Conservation (phyloP, 2,329 filamentous ascomycete species). For the Aureobasidium sp. region DNA sequence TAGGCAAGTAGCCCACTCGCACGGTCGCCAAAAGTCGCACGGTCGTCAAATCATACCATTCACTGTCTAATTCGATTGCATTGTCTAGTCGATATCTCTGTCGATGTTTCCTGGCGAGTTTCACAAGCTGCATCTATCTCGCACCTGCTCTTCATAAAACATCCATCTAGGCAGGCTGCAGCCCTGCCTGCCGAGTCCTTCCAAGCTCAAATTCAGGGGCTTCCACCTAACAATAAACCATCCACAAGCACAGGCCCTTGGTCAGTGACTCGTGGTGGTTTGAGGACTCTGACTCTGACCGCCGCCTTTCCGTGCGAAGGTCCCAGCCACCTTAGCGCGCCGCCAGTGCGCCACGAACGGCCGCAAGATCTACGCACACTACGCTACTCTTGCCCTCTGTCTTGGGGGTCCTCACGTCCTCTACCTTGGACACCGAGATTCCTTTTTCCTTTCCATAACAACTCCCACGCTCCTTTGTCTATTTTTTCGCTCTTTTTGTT, state of each 20-base stretch:
- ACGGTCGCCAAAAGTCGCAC: not conserved
- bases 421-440: conserved; percentile 3
- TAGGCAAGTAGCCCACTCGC: not conserved
- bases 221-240: conserved; percentile 1
- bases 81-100: not conserved
- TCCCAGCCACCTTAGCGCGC: conserved; percentile 1
- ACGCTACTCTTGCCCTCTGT: conserved; percentile 2
- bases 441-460: conserved; percentile 9
- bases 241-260: not conserved
- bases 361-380: conserved; percentile 5
- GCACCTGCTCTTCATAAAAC: not conserved
- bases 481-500: conserved; percentile 13
- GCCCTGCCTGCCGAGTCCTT: not conserved
- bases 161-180: not conserved
- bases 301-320: not conserved
- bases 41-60: not conserved
- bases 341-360: conserved; percentile 6
- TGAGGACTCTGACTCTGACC: conserved; percentile 1
- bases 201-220: not conserved
- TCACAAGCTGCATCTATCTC: conserved; percentile 1
- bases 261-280: conserved; percentile 3
- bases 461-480: conserved; percentile 13
- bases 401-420: conserved; percentile 1
- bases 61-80: not conserved
- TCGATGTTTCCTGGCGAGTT: not conserved